These are phyloP conservation scores for Alternaria sp. DNA, from an alignment of 2,329 filamentous ascomycete genomes.

Conservation along the genomic window DNA sequence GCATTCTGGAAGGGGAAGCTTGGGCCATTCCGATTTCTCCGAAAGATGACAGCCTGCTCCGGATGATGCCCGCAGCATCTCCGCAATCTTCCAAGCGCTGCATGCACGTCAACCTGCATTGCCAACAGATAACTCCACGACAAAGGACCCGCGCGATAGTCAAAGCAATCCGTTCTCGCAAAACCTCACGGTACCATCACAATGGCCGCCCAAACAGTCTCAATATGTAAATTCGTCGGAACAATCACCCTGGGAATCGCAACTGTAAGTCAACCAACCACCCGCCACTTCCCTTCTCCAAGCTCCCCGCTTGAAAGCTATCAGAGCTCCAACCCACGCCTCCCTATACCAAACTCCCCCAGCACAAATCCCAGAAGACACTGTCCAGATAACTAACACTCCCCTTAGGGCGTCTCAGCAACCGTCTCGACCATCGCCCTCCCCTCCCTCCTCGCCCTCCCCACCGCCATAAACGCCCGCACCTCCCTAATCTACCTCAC, in stretches of 20 bases:
- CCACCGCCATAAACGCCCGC: constrained; percentile 76
- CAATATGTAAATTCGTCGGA: constrained; percentile 89
- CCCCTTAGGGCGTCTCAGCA: constrained; percentile 82
- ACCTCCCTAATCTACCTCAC: constrained; percentile 63
- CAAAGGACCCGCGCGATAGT: neutral
- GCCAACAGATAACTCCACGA: neutral
- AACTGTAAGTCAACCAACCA: constrained; percentile 67
- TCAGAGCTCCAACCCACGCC: neutral
- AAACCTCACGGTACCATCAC: constrained; percentile 5
- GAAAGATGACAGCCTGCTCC: neutral
- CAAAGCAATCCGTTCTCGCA: neutral
- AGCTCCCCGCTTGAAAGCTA: constrained; percentile 8
- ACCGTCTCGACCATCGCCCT: constrained; percentile 78
- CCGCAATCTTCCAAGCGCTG: constrained; percentile 21
- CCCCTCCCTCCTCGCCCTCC: constrained; percentile 80
- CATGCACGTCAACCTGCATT: constrained; percentile 28
- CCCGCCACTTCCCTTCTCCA: constrained; percentile 19
- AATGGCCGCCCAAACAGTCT: constrained; percentile 72
- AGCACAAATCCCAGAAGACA: neutral
- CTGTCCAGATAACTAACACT: neutral
- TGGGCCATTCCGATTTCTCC: neutral
- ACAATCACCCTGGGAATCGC: constrained; percentile 86
- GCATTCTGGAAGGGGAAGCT: neutral
- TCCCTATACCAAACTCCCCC: neutral
- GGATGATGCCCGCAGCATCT: constrained; percentile 10